phyloP scores from a whole-genome alignment of 305 asterid genomes.

The Fraxinus greggii region DNA sequence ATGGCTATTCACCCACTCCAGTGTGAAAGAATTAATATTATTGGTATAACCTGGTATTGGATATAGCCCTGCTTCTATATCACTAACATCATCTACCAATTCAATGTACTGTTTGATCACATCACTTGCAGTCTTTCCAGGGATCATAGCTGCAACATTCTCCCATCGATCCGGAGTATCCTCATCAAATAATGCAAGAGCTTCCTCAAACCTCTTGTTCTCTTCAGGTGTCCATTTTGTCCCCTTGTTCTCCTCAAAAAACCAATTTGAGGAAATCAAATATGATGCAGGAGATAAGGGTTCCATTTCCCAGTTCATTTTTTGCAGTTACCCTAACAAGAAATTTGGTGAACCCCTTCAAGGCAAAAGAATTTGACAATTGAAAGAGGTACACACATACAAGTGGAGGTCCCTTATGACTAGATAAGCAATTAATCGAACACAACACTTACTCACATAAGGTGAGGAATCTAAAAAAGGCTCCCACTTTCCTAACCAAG shows the following conservation, averaged over 20 bases:
- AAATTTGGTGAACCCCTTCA: not conserved
- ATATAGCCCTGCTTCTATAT: conserved; percentile 79
- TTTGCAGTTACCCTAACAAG: not conserved
- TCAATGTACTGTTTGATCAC: conserved; percentile 73
- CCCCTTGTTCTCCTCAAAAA: conserved; percentile 46
- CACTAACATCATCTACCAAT: conserved; percentile 65
- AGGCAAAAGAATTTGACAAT: not conserved
- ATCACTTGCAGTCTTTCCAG: conserved; percentile 71
- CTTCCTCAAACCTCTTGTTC: conserved; percentile 78
- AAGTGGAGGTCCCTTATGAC: conserved; percentile 23
- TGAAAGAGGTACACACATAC: conserved; percentile 16
- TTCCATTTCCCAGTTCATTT: conserved; percentile 59
- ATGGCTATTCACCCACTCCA: conserved; percentile 55
- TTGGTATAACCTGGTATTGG: conserved; percentile 65
- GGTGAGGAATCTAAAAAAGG: conserved; percentile 66
- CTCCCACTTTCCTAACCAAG: conserved; percentile 60
- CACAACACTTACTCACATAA: conserved; percentile 46
- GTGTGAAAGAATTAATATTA: conserved; percentile 44
- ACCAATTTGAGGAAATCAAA: conserved; percentile 44
- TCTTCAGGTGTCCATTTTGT: conserved; percentile 76
- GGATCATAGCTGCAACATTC: conserved; percentile 86
- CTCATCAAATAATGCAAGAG: conserved; percentile 72
- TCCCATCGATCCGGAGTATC: conserved; percentile 91
- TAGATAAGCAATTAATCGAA: conserved; percentile 30
- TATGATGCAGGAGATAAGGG: conserved; percentile 40